Percentiles rank a stretch among this genome's conserved stretches.
These are phyloP conservation scores for Dissophora globulifera DNA, from an alignment of 192 early-diverging fungal species.

Conservation along the genomic window DNA sequence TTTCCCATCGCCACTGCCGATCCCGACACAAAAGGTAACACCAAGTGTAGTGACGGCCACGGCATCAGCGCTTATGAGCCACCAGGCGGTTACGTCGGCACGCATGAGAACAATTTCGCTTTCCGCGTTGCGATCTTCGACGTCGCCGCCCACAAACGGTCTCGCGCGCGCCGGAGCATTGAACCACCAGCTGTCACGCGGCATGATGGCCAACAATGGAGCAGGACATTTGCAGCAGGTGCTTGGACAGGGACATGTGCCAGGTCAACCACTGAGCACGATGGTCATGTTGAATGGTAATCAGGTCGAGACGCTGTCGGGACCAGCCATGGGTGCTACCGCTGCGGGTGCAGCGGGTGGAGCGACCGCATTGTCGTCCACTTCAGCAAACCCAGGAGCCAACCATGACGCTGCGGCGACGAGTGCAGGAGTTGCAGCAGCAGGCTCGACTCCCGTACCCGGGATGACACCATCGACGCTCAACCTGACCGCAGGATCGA, in stretches of 20 bases:
- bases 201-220: constrained; percentile 30
- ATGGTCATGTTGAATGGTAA: constrained; percentile 51
- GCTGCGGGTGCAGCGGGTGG: background rate
- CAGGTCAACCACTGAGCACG: constrained; percentile 25
- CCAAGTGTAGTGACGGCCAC: constrained; percentile 41
- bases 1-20: constrained; percentile 71
- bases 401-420: no score
- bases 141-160: constrained; percentile 38
- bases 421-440: background rate
- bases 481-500: constrained; percentile 5
- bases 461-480: constrained; percentile 15
- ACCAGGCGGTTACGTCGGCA: constrained; percentile 28
- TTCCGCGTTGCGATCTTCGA: constrained; percentile 41
- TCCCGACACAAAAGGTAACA: constrained; percentile 51
- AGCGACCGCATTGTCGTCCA: background rate
- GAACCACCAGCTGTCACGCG: constrained; percentile 39
- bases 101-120: constrained; percentile 44
- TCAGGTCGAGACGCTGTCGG: constrained; percentile 28
- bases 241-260: constrained; percentile 15
- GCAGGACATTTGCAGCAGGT: constrained; percentile 33
- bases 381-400: no score
- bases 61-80: constrained; percentile 42
- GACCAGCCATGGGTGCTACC: background rate
- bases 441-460: constrained; percentile 6
- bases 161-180: constrained; percentile 23